A percentile compares a stretch with the other conserved stretches of the same genome.
These are phyloP conservation scores for Gamarada debralockiae DNA, from an alignment of 495 filamentous ascomycete species.

Conservation along the genomic window DNA sequence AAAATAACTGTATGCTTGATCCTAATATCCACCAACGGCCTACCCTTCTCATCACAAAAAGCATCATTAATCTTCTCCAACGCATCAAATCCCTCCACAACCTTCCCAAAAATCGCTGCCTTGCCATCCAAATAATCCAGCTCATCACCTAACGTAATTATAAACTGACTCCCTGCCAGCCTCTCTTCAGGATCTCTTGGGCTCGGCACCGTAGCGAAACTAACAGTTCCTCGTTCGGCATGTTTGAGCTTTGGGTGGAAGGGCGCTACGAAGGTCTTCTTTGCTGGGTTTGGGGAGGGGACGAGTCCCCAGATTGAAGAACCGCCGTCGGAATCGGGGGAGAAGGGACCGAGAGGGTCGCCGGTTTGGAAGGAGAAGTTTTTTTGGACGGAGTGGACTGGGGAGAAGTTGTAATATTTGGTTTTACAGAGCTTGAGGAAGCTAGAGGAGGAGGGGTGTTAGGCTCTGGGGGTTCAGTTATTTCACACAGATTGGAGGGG, in stretches of 20 bases:
- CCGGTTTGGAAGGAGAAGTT: slow-evolving; percentile 94
- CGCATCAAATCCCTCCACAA: slow-evolving; percentile 89
- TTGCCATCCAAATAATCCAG: slow-evolving; percentile 88
- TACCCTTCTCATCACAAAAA: slow-evolving; percentile 78
- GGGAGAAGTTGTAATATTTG: slow-evolving; percentile 97
- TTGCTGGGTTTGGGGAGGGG: slow-evolving; percentile 62
- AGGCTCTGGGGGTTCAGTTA: slow-evolving; percentile 34
- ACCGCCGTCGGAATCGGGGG: slow-evolving; percentile 81
- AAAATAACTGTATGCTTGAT: slow-evolving; percentile 87
- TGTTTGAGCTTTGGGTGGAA: slow-evolving; percentile 84
- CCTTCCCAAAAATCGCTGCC: slow-evolving; percentile 89
- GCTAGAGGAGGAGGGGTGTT: slow-evolving; percentile 52
- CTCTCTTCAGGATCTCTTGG: slow-evolving; percentile 75
- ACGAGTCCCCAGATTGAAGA: slow-evolving; percentile 87
- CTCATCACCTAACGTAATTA: slow-evolving; percentile 82
- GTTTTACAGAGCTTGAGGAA: slow-evolving; percentile 96
- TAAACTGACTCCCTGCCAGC: slow-evolving; percentile 82
- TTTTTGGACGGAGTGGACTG: slow-evolving; percentile 81
- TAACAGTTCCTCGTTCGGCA: slow-evolving; percentile 81
- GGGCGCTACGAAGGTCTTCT: slow-evolving; percentile 77
- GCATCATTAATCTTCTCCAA: slow-evolving; percentile 90
- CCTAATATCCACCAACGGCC: slow-evolving; percentile 85
- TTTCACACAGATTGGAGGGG: slow-evolving; percentile 8
- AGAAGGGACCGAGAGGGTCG: slow-evolving; percentile 83
- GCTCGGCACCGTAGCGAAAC: slow-evolving; percentile 84